phyloP scores from a whole-genome alignment of 2,329 filamentous ascomycete genomes.

The Septoria linicola region DNA sequence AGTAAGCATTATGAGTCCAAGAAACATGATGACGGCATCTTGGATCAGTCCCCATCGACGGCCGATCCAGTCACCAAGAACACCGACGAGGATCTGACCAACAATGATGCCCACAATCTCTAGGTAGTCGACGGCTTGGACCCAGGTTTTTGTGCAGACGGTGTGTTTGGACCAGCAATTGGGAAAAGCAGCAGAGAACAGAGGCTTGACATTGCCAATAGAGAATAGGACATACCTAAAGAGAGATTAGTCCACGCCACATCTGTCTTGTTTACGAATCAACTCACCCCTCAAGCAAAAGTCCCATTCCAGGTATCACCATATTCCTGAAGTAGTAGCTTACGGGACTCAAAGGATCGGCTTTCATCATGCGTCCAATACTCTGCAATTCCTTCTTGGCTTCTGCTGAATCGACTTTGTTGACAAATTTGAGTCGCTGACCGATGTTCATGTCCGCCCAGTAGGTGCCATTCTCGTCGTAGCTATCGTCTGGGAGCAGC shows the following conservation, averaged over 20 bases:
- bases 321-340: constrained; percentile 86
- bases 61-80: constrained; percentile 78
- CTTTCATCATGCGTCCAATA: constrained; percentile 78
- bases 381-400: constrained; percentile 63
- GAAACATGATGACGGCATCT: constrained; percentile 90
- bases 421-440: constrained; percentile 73
- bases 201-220: constrained; percentile 84
- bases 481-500: constrained; percentile 84
- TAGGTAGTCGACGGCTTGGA: constrained; percentile 81
- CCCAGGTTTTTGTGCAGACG: constrained; percentile 76
- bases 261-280: background rate
- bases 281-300: constrained; percentile 76
- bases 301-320: constrained; percentile 86
- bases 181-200: constrained; percentile 74
- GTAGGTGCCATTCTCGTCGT: constrained; percentile 78
- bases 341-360: constrained; percentile 80
- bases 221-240: constrained; percentile 88
- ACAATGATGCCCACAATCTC: constrained; percentile 95
- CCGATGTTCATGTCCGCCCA: constrained; percentile 81
- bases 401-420: constrained; percentile 69
- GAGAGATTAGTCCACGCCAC: constrained; percentile 1
- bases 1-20: constrained; percentile 88
- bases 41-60: constrained; percentile 95
- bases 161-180: constrained; percentile 65
- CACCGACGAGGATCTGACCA: constrained; percentile 83